Evolutionary conservation across 2,329 filamentous ascomycete species (phyloP), one percentile per base, ranked within the genome.

Genomic region (Dactylonectria estremocensis): DNA sequence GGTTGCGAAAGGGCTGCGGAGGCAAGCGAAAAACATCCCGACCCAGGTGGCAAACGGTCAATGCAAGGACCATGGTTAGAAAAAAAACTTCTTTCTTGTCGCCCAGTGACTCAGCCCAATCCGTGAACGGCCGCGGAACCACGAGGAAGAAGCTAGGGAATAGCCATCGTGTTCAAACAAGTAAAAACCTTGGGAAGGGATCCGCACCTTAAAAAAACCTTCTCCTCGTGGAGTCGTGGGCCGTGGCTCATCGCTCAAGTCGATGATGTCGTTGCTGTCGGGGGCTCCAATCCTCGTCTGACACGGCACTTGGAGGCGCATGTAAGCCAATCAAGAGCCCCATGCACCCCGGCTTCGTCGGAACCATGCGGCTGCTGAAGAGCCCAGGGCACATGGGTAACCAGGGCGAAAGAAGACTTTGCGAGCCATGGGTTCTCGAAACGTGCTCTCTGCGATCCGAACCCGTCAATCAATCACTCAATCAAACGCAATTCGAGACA

Each of bases 231-330:
- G n/a, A n/a, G n/a, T n/a, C n/a, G n/a, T n/a, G n/a, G n/a, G n/a
- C n/a, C n/a, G n/a, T 74, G 65, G 56, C 64, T 61, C 46, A 24
- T 35, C 54, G 46, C 49, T 59, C 53, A 60, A 60, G 45, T 68
- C 13, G 37, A 52, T 59, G 61, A 68, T 64, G 66, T 63, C 68
- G 56, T 67, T 69, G 52, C 60, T 49, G 64, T 37, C 58, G 61
- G 62, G 55, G 52, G 59, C 18, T 11, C 67, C 70, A 74, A 70
- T 73, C 56, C 68, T 72, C 57, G 69, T 67, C 64, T 63, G 71
- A 75, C 73, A 74, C 66, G 72, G 70, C 68, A 72, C 52, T 72
- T 69, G 49, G 45, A 55, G 63, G 62, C 61, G 60, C 37, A 50
- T 65, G 48, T 70, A 49, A 67, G 20, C 73, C 73, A 75, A 74